Percentiles rank a stretch among this genome's conserved stretches.
phyloP scores from a whole-genome alignment of 2,329 filamentous ascomycete species.

The Pseudogymnoascus sp. region DNA sequence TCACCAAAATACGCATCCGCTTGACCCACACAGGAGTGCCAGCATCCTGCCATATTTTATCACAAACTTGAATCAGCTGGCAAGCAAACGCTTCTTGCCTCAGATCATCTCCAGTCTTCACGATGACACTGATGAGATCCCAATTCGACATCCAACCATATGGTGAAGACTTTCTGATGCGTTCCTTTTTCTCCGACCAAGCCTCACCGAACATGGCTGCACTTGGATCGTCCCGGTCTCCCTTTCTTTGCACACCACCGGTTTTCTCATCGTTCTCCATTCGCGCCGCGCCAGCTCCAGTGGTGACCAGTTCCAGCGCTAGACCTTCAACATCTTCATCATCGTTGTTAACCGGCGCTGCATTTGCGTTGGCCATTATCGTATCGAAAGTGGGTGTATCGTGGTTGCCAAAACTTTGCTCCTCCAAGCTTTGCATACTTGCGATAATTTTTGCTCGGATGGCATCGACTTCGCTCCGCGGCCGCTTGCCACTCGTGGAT shows the following conservation, averaged over 20 bases:
- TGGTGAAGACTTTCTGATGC: conserved; percentile 74
- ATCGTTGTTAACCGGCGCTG: conserved; percentile 41
- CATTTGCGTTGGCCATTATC: conserved; percentile 69
- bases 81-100: conserved; percentile 82
- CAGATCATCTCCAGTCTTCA: conserved; percentile 78
- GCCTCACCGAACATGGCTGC: conserved; percentile 82
- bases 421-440: conserved; percentile 81
- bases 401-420: conserved; percentile 74
- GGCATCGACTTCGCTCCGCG: conserved; percentile 72
- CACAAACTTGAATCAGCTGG: conserved; percentile 74
- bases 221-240: conserved; percentile 78
- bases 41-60: conserved; percentile 74
- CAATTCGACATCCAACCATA: conserved; percentile 89
- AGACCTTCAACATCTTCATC: conserved; percentile 48
- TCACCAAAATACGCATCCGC: conserved; percentile 79
- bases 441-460: conserved; percentile 84
- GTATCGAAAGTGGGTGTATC: conserved; percentile 71
- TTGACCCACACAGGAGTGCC: conserved; percentile 78
- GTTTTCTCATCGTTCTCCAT: conserved; percentile 91
- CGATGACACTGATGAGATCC: conserved; percentile 80
- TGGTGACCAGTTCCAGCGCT: conserved; percentile 43
- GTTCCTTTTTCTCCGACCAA: conserved; percentile 77
- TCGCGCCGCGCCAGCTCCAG: conserved; percentile 67
- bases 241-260: conserved; percentile 71
- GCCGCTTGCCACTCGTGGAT: conserved; percentile 71